These are phyloP conservation scores for Scleroderma bovista DNA, from an alignment of 768 basidiomycete genomes.

Conservation along the genomic window DNA sequence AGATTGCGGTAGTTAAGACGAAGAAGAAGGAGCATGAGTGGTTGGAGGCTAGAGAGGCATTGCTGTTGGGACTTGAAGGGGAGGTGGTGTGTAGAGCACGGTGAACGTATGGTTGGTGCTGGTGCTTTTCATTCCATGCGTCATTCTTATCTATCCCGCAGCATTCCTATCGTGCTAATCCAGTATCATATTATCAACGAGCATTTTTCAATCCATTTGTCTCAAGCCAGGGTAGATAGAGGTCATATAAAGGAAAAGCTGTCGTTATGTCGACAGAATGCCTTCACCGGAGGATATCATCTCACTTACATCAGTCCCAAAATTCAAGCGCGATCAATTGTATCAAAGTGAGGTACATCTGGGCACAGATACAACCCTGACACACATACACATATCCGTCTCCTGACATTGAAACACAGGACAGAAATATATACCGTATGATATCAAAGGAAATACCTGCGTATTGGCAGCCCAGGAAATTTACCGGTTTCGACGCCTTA, in stretches of 20 bases:
- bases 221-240: too few species aligned
- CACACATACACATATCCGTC: background rate
- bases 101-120: slow-evolving; percentile 19
- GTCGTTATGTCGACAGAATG: too few species aligned
- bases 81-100: slow-evolving; percentile 84
- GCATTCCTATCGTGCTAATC: background rate
- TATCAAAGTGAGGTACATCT: background rate
- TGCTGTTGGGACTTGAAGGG: slow-evolving; percentile 69
- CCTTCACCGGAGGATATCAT: too few species aligned
- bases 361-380: background rate
- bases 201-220: too few species aligned
- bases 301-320: too few species aligned
- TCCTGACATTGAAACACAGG: background rate
- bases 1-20: slow-evolving; percentile 83
- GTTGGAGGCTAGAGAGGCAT: slow-evolving; percentile 90
- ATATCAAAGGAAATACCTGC: background rate
- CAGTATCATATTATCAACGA: background rate
- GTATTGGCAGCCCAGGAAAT: background rate
- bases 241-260: too few species aligned
- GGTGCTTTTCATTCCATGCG: background rate
- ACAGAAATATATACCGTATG: background rate
- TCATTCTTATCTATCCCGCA: background rate
- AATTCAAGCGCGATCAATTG: background rate
- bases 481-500: background rate
- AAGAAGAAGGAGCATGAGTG: slow-evolving; percentile 69